A percentile compares a stretch with the other conserved stretches of the same genome.
Conservation (phyloP, 306 rosid genomes). For the Cajanus cajan region DNA sequence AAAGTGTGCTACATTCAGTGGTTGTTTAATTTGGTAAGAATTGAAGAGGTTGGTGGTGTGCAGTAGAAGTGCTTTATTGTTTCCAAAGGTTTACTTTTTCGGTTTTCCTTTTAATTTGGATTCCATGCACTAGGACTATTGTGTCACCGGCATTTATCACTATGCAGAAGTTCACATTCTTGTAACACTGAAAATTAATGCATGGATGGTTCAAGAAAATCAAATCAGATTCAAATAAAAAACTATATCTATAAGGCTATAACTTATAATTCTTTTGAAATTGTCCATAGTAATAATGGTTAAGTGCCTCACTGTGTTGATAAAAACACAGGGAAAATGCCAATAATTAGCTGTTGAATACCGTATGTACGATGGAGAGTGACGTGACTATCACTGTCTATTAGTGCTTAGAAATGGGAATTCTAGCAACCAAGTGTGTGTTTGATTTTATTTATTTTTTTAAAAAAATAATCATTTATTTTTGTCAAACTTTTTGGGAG, state of each 20-base stretch:
- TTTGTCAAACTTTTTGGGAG: not conserved
- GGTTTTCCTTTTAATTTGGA: conserved; percentile 12
- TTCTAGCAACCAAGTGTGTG: not conserved
- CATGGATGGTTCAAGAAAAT: not conserved
- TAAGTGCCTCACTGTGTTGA: not conserved
- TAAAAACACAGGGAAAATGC: not conserved
- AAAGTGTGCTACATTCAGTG: conserved; percentile 27
- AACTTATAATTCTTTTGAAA: not conserved
- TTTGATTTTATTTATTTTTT: not conserved
- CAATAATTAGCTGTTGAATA: not conserved
- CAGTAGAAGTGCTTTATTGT: conserved; percentile 9
- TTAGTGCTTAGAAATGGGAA: not conserved
- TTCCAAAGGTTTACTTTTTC: not conserved
- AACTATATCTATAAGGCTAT: rapidly evolving
- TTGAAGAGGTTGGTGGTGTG: conserved; percentile 34
- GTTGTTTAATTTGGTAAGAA: conserved; percentile 24
- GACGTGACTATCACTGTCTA: not conserved
- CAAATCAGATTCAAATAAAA: not conserved
- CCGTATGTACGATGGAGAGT: not conserved
- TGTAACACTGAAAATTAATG: not conserved
- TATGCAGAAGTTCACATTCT: not conserved
- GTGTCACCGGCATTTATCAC: not conserved
- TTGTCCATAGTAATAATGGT: not conserved
- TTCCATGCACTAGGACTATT: not conserved
- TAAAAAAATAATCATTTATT: not conserved